phyloP scores from a whole-genome alignment of 1,139 yeast genomes.

The Chernovozyma aurita region DNA sequence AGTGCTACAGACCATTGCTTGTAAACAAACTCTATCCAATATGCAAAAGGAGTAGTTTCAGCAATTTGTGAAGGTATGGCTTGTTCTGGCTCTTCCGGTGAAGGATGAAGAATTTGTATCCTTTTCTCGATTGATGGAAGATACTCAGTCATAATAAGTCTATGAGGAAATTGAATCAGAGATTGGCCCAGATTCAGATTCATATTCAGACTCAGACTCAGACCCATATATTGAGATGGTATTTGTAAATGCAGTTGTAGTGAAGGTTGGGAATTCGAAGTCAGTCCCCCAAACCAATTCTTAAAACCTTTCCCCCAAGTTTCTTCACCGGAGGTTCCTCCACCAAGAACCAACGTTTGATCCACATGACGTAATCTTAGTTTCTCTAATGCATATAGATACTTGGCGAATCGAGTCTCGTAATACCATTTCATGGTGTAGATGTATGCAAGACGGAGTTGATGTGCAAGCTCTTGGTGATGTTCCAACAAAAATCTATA shows the following conservation, averaged over 20 bases:
- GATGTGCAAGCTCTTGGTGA: slow-evolving; percentile 66
- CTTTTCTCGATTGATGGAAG: slow-evolving; percentile 56
- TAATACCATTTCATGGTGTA: slow-evolving; percentile 95
- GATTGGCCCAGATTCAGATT: background rate
- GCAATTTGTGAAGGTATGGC: slow-evolving; percentile 86
- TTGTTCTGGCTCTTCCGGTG: slow-evolving; percentile 30
- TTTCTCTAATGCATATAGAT: slow-evolving; percentile 69
- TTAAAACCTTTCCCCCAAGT: slow-evolving; percentile 16
- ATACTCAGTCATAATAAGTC: slow-evolving; percentile 38
- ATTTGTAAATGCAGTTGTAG: slow-evolving; percentile 5
- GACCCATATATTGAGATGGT: background rate
- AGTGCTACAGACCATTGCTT: slow-evolving; percentile 71
- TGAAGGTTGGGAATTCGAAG: slow-evolving; percentile 8
- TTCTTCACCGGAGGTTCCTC: slow-evolving; percentile 21
- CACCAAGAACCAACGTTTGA: slow-evolving; percentile 48
- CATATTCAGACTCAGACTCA: too few species aligned
- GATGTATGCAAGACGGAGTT: slow-evolving; percentile 72
- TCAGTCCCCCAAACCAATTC: slow-evolving; percentile 28
- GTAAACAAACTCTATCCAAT: slow-evolving; percentile 71
- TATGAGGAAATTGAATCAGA: slow-evolving; percentile 5
- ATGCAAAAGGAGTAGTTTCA: slow-evolving; percentile 62
- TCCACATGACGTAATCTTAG: slow-evolving; percentile 52
- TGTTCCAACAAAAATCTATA: slow-evolving; percentile 52
- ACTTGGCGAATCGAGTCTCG: slow-evolving; percentile 70
- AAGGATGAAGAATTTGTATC: slow-evolving; percentile 44